phyloP scores from a whole-genome alignment of 2,329 filamentous ascomycete genomes.

The Geosmithia flava region DNA sequence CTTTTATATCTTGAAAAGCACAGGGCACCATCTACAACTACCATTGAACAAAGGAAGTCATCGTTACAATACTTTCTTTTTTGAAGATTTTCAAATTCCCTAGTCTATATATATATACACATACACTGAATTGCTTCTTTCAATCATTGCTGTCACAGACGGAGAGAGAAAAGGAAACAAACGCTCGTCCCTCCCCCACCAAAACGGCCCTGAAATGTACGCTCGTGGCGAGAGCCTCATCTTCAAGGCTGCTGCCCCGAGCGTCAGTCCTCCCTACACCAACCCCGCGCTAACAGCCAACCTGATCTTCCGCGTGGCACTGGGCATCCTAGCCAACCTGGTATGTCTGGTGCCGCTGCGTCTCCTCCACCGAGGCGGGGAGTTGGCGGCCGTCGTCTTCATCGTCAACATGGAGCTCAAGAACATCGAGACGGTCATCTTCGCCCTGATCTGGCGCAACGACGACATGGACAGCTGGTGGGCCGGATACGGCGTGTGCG shows the following conservation, averaged over 20 bases:
- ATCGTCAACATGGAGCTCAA: constrained; percentile 30
- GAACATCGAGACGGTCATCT: constrained; percentile 36
- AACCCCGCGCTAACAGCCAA: constrained; percentile 26
- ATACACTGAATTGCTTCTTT: no score
- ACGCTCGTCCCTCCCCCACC: no score
- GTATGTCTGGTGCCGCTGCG: constrained; percentile 37
- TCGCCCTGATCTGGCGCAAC: constrained; percentile 39
- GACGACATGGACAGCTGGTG: constrained; percentile 38
- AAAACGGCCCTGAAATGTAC: no score
- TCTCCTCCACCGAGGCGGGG: constrained; percentile 37
- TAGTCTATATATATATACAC: no score
- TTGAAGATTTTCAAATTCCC: no score
- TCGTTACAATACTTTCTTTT: no score
- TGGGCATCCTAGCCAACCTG: constrained; percentile 30
- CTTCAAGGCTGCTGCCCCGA: constrained; percentile 8
- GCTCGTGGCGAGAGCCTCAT: constrained; percentile 3
- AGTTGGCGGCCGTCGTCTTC: constrained; percentile 39
- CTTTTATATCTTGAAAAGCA: neutral
- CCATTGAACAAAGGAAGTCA: neutral
- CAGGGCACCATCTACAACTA: neutral
- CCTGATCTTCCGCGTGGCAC: constrained; percentile 32
- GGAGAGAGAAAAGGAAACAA: no score
- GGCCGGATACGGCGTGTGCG: constrained; percentile 39
- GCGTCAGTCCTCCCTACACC: constrained; percentile 9
- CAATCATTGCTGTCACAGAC: no score